Evolutionary conservation across 2,329 filamentous ascomycete species (phyloP).

Genomic region (Hirsutella thompsonii): DNA sequence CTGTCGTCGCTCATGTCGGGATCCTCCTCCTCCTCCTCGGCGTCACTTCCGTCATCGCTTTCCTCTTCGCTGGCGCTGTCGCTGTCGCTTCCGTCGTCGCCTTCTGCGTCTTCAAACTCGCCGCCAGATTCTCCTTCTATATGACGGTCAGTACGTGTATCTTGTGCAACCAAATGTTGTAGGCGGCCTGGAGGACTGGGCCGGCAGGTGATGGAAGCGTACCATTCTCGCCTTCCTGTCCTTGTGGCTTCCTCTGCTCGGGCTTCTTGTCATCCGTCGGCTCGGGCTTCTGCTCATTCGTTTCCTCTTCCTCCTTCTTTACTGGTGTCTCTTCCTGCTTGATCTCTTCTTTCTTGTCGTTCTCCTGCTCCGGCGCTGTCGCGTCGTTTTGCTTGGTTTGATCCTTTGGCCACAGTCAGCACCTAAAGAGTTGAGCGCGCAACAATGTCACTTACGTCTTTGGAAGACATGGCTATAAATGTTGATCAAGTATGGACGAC

Average conservation of each 20-base stretch:
- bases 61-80: constrained; percentile 1
- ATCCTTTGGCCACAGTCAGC: too few relatives aligned
- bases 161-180: too few relatives aligned
- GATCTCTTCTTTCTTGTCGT: not conserved
- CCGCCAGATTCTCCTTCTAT: constrained; percentile 2
- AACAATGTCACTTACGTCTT: too few relatives aligned
- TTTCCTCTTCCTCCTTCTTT: not conserved
- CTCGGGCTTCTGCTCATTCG: not conserved
- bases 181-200: too few relatives aligned
- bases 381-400: not conserved
- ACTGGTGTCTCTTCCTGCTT: not conserved
- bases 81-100: not conserved
- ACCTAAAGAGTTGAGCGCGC: too few relatives aligned
- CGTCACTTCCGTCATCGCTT: not conserved
- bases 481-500: too few relatives aligned
- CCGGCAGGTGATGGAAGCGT: too few relatives aligned
- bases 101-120: constrained; percentile 6
- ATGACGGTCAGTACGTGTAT: too few relatives aligned
- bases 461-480: too few relatives aligned
- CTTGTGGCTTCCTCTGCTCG: not conserved
- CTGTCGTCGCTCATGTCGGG: constrained; percentile 4
- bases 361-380: not conserved
- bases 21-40: constrained; percentile 2
- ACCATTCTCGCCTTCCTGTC: not conserved
- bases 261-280: not conserved